Base-by-base conservation (phyloP, 176 grass and related monocot genomes). In the Melocanna baccifera region DNA sequence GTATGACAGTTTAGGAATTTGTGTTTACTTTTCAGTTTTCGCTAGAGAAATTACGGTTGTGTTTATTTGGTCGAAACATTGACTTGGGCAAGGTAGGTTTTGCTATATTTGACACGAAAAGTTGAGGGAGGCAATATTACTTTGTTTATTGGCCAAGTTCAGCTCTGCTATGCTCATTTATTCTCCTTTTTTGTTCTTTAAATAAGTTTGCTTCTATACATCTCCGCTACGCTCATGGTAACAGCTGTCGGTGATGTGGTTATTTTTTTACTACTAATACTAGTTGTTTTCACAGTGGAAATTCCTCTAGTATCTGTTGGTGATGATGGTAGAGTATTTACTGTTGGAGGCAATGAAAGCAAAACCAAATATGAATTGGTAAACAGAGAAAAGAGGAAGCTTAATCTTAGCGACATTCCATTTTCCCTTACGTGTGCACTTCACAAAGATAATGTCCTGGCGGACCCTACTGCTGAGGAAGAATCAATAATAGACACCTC, bases 361-460 rank as follows among this genome's bases (percentile, higher is more conserved):
- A 84, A 94, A 56, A 87, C 70, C 34, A 94, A 90, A 87, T 69
- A 87, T 85, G 91, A 93, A 75, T 93, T 92, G 73, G 91, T 98
- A 28, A 98, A 98, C 68, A 98, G 91, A 90, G 93, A 92, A 82
- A 95, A 87, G 79, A 98, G 89, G 83, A 98, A 95, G 85, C 91
- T 98, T 48, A 81, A 20, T 53, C 80, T 95, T 46, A 37, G 69
- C 3, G 79, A 79, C n/a, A 86, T 82, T 73, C 96, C 93, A 46
- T 98, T 94, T 87, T 88, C 96, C 69, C 64, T 98, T 58, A 95
- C 93, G 75, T 95, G 91, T 50, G 82, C 86, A 53, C 82, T 98
- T 71, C 92, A 97, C 57, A 86, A 91, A 64, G 81, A 92, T 43
- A 81, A 77, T 82, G 79, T 97, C 34, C 66, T 97, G n/a, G 92